Conservation (phyloP, 331 rosid species). For the Cydonia oblonga region DNA sequence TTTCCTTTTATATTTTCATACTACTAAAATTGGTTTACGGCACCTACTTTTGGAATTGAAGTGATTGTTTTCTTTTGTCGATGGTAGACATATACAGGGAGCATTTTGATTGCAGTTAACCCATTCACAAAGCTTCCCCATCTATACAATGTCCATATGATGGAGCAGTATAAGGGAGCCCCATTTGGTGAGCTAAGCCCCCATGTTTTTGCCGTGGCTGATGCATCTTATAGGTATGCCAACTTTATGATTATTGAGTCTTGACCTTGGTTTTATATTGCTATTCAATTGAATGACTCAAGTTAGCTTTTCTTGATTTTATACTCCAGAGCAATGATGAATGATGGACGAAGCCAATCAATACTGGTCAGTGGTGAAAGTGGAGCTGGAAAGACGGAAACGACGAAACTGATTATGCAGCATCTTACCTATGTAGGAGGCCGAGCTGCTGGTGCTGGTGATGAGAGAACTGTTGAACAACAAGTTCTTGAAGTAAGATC, state of each 20-base stretch:
- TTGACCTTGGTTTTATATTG: slow-evolving; percentile 3
- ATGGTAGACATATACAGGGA: slow-evolving; percentile 84
- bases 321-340: slow-evolving; percentile 87
- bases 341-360: slow-evolving; percentile 75
- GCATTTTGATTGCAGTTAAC: slow-evolving; percentile 91
- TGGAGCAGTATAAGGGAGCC: slow-evolving; percentile 94
- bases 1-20: background rate
- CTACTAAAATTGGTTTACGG: background rate
- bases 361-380: slow-evolving; percentile 98
- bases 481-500: slow-evolving; percentile 92
- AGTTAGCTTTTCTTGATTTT: slow-evolving; percentile 30
- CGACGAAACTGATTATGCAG: slow-evolving; percentile 94
- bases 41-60: background rate
- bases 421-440: slow-evolving; percentile 97
- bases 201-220: slow-evolving; percentile 95
- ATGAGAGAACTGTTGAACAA: slow-evolving; percentile 85
- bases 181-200: slow-evolving; percentile 96
- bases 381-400: slow-evolving; percentile 99
- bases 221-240: slow-evolving; percentile 80
- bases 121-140: slow-evolving; percentile 98
- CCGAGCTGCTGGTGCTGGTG: slow-evolving; percentile 68
- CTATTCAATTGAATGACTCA: slow-evolving; percentile 5
- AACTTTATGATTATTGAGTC: slow-evolving; percentile 10
- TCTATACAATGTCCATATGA: slow-evolving; percentile 80
- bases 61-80: slow-evolving; percentile 11